phyloP scores from a whole-genome alignment of 2,329 filamentous ascomycete species.

The Trichoderma asperellum region DNA sequence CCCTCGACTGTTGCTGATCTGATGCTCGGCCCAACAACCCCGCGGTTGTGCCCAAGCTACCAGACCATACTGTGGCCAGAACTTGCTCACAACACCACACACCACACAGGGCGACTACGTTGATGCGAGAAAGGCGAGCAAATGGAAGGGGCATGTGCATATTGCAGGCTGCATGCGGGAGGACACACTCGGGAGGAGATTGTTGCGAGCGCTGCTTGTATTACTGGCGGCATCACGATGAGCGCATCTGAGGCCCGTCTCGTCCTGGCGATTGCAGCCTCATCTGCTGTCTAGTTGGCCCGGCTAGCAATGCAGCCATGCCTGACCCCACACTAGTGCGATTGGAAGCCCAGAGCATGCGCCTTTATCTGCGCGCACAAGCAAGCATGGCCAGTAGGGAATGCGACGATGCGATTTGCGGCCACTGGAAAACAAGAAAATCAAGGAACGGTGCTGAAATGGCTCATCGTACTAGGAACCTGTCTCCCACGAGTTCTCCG shows the following conservation, averaged over 20 bases:
- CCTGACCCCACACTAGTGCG: constrained; percentile 27
- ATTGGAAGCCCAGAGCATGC: not conserved
- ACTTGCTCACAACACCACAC: not conserved
- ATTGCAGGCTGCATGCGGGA: constrained; percentile 3
- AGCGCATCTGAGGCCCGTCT: not conserved
- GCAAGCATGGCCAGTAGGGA: not conserved
- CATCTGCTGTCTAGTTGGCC: constrained; percentile 19
- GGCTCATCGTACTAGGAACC: not conserved
- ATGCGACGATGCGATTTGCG: not conserved
- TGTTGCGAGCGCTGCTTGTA: not conserved
- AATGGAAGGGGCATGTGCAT: not conserved
- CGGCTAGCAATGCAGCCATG: constrained; percentile 25
- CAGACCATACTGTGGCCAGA: not conserved
- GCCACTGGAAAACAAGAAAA: not conserved
- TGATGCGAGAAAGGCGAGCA: constrained; percentile 13
- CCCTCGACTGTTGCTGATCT: not conserved
- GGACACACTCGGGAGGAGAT: not conserved
- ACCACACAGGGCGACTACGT: not conserved
- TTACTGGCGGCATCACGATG: not conserved
- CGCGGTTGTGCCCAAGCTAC: constrained; percentile 13
- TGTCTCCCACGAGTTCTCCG: not conserved
- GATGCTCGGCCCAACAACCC: constrained; percentile 5
- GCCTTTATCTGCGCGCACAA: not conserved
- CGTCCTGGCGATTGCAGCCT: constrained; percentile 12
- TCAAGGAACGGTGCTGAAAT: not conserved